These are phyloP conservation scores for Cytospora mali DNA, from an alignment of 2,329 filamentous ascomycete genomes.

Conservation along the genomic window DNA sequence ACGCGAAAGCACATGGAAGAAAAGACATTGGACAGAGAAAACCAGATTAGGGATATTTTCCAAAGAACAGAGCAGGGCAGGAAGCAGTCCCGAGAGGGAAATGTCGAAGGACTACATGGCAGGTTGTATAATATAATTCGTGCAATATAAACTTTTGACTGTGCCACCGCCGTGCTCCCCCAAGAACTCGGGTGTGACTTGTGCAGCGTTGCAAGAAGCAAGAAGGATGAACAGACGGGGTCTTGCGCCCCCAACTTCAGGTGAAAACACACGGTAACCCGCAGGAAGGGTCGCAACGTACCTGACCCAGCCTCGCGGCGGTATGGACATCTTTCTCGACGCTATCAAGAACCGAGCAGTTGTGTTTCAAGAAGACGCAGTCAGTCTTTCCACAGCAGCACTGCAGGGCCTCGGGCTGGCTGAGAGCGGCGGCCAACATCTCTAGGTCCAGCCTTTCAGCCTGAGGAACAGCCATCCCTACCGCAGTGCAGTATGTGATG, in stretches of 20 bases:
- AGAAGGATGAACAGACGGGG: constrained; percentile 7
- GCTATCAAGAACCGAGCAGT: constrained; percentile 73
- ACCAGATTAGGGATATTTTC: constrained; percentile 33
- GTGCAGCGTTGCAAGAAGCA: constrained; percentile 12
- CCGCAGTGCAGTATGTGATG: not conserved
- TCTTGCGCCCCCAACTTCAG: constrained; percentile 8
- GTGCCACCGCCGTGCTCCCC: constrained; percentile 3
- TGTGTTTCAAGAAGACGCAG: constrained; percentile 81
- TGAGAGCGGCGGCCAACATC: constrained; percentile 19
- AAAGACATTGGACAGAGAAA: constrained; percentile 7
- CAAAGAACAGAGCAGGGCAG: not conserved
- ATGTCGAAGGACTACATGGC: not conserved
- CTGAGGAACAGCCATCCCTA: constrained; percentile 25
- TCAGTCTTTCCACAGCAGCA: constrained; percentile 87
- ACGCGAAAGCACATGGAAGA: constrained; percentile 9
- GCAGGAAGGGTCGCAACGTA: constrained; percentile 63
- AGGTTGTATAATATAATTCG: constrained; percentile 3
- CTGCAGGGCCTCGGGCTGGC: constrained; percentile 44
- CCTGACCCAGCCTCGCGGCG: constrained; percentile 88
- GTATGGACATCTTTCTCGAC: constrained; percentile 86
- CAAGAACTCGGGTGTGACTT: constrained; percentile 3
- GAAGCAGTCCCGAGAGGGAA: not conserved
- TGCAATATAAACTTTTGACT: constrained; percentile 1
- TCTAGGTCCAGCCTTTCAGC: constrained; percentile 22
- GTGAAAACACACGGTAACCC: not conserved